Evolutionary conservation across 2,329 filamentous ascomycete species (phyloP), one percentile per base, ranked within the genome.

Genomic region (Fusarium acutatum): DNA sequence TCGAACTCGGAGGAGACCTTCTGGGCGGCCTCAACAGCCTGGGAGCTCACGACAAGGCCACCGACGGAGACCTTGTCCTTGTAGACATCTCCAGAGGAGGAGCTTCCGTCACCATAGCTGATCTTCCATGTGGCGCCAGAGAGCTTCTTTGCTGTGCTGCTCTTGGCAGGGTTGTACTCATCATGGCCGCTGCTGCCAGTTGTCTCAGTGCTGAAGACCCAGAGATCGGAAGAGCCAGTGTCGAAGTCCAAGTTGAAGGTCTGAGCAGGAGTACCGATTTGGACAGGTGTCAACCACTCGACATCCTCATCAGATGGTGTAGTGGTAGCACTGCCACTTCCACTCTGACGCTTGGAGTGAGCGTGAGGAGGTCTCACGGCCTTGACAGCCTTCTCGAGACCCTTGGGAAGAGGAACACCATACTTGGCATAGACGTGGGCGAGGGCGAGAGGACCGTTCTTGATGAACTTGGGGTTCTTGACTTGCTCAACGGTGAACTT

Each of bases 181-280:
- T 79, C 76, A 52, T 86, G 84, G 0, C 83, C 83, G 22, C 79
- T 79, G 17, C 83, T 77, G 34, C 83, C 77, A 40, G 83, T 84
- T 54, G 84, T 82, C 65, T 69, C 65, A 32, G 84, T 82, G 61
- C 83, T 85, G 73, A 86, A 86, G 3, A 87, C 85, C 85, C 85
- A 86, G 30, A 86, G 78, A 63, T 87, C 84, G 17, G 84, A 83
- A 6, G 84, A 86, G 2, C 84, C 85, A 3, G 85, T 86, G 64
- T 86, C 84, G 52, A 86, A 84, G 72, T 85, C 81, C 54, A 86
- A 75, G 40, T 83, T 81, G 53, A 86, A 77, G 2, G 81, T 83
- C 73, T 86, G 82, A 8, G 82, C 79, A 14, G 84, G 84, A 11
- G 83, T 83, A 20, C 84, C 84, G n/a, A 86, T 82, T 43, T 81